phyloP scores from a whole-genome alignment of 495 filamentous ascomycete species.

The Talaromyces thailandensis region DNA sequence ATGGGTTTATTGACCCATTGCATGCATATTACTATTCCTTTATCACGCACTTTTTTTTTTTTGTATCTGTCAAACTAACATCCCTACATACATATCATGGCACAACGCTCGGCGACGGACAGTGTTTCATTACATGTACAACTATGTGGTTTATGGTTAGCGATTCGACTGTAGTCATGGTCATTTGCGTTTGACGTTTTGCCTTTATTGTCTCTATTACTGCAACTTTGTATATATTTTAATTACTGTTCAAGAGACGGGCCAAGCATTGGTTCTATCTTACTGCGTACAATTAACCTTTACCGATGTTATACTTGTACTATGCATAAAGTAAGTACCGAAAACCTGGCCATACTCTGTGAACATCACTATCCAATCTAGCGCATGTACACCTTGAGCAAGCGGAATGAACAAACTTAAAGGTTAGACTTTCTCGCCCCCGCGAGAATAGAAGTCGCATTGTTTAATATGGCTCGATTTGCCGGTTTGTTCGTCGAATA shows the following conservation, averaged over 20 bases:
- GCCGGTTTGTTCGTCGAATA: constrained; percentile 65
- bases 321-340: background rate
- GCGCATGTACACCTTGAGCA: constrained; percentile 5
- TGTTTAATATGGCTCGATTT: constrained; percentile 60
- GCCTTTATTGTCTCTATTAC: background rate
- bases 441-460: constrained; percentile 48
- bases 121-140: background rate
- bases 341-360: constrained; percentile 8
- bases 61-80: background rate
- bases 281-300: background rate
- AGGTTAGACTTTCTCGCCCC: constrained; percentile 16
- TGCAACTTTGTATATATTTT: background rate
- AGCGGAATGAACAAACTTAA: constrained; percentile 6
- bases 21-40: background rate
- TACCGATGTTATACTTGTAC: background rate
- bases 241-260: background rate
- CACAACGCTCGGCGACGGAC: background rate
- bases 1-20: background rate
- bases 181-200: background rate
- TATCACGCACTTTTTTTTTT: background rate
- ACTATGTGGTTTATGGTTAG: background rate
- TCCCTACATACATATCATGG: background rate
- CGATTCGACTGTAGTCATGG: background rate
- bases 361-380: background rate
- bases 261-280: background rate